Evolutionary conservation across 257 asterid species (phyloP), one percentile per base, ranked within the genome.

Genomic region (Lavandula angustifolia): DNA sequence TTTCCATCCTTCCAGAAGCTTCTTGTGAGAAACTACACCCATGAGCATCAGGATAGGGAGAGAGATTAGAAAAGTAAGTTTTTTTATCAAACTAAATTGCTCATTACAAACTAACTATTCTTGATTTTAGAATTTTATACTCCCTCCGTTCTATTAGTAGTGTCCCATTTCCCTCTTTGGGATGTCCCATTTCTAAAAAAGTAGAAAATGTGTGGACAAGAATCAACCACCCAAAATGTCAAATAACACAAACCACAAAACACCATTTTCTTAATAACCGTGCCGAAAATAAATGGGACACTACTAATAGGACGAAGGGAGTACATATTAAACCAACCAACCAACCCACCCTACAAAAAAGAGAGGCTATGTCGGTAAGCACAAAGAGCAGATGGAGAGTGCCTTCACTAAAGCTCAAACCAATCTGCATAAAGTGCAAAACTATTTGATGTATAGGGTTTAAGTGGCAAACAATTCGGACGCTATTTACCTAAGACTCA

Each of bases 1-100:
- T 73, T 68, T 82, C 82, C 61, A 63, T 68, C 62, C 76, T 78
- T 70, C 73, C 81, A 40, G 94, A 74, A 68, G 83, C 76, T 78
- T 85, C 95, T 1, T 74, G 73, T 7, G 95, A 80, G 78, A 79
- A 87, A 79, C 79, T 81, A 59, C 68, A 73, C 40, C 74, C 81
- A 59, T 78, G 79, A 42, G 80, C 82, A 27, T 5, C 12, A 13
- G 38, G 17, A 6, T 18, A 3, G 13, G 9, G 18, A 82, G 57
- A 54, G 82, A 29, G 69, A 54, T 27, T 34, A 51, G 38, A 27
- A 31, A 8, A 6, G 35, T 54, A 42, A 29, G 41, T n/a, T 6
- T 40, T 42, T 11, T 6, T 17, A 60, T 62, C 32, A 31, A 58
- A 7, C 4, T 14, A 40, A 58, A 58, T 14, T 38, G 7, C 9